Percentiles rank a stretch among this genome's conserved stretches.
These are phyloP conservation scores for Populus alba DNA, from an alignment of 345 rosid genomes.

Conservation along the genomic window DNA sequence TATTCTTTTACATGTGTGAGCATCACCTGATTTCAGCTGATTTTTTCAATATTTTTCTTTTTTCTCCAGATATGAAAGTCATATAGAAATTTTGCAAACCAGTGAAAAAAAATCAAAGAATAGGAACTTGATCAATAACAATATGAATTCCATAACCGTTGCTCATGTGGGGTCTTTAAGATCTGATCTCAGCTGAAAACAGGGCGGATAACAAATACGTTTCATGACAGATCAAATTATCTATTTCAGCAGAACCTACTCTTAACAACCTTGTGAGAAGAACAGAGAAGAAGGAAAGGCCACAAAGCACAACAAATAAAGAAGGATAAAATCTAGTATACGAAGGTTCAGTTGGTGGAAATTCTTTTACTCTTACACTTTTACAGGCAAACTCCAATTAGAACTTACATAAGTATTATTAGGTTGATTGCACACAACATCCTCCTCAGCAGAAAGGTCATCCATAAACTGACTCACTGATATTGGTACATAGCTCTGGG, in stretches of 20 bases:
- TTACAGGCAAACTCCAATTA: not conserved
- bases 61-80: not conserved
- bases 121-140: not conserved
- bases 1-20: not conserved
- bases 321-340: not conserved
- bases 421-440: slow-evolving; percentile 48
- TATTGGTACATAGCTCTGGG: slow-evolving; percentile 85
- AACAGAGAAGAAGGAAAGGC: not conserved
- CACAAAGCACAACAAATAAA: not conserved
- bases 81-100: not conserved
- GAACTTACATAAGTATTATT: slow-evolving; percentile 64
- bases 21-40: not conserved
- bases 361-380: not conserved
- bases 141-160: not conserved
- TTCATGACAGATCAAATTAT: not conserved
- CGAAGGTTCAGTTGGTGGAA: not conserved
- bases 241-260: not conserved
- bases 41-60: not conserved
- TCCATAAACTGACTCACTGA: slow-evolving; percentile 99
- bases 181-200: not conserved
- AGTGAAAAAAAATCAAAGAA: not conserved
- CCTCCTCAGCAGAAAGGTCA: slow-evolving; percentile 96
- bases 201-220: not conserved
- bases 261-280: not conserved
- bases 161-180: not conserved